Evolutionary conservation across 768 basidiomycete species (phyloP), one percentile per base, ranked within the genome.

Genomic region (Collybia mongolica): DNA sequence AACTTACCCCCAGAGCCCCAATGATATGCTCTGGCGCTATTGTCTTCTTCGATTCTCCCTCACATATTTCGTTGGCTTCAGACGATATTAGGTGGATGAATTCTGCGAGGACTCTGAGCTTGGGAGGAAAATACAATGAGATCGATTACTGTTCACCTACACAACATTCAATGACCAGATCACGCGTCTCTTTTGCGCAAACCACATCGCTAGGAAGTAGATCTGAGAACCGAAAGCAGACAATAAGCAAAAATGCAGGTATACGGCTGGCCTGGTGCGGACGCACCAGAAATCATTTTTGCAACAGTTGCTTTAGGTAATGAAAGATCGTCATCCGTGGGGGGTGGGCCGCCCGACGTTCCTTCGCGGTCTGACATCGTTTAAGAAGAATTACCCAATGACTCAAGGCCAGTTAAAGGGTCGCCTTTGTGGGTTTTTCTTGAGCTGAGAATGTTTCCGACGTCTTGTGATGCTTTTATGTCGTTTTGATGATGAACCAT

Each of bases 1-100:
- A 18, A 68, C 77, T 45, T 49, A 90, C 95, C 74, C 93, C 93
- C 49, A 99, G 75, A 5, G 97, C 97, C 19, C 80, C 74, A 24
- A 98, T 88, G 39, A 98, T 94, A 64, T 99, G 97, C 60, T 99
- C 97, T 1, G 97, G 97, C 4, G 93, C 90, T 60, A 99, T 98
- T 1, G 97, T 99, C 75, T 99, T 99, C 76, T 97, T 98, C 20
- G 93, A 92, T 64, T 96, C 94, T 65, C 93, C 88, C 64, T 98
- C 97, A 63, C 97, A 99, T 54, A 98, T 92, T 57, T 98, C 93
- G 66, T 98, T 98, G 46, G 97, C 93, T 65, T 98, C 93, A 7
- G 94, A 93, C 15, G 97, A 96, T 65, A 99, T 88, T 68, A 98
- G 72, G 66, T 98, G 93, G 54, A 99, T 95, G 67, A 98, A 99